These are phyloP conservation scores for Epithemia pelagica DNA, from an alignment of 108 stramenopile genomes.

Conservation along the genomic window DNA sequence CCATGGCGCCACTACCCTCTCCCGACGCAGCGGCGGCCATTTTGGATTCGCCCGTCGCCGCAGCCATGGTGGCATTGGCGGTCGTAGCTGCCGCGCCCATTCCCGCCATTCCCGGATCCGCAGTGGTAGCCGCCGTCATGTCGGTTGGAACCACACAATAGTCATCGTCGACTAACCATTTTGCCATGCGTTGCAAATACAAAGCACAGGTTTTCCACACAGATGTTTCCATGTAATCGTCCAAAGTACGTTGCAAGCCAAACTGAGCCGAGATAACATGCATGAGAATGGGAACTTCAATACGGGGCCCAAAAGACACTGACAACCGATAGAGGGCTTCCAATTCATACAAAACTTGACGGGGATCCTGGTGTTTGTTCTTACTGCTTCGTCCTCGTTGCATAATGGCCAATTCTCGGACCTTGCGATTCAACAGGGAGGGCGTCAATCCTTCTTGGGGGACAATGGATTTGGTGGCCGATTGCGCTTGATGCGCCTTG, in stretches of 20 bases:
- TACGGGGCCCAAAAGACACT: conserved; percentile 76
- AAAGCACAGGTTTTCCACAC: conserved; percentile 87
- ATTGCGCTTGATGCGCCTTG: conserved; percentile 33
- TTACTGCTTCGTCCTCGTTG: conserved; percentile 63
- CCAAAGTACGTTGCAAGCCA: conserved; percentile 88
- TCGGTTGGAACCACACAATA: conserved; percentile 67
- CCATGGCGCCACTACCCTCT: conserved; percentile 55
- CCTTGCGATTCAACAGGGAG: conserved; percentile 59
- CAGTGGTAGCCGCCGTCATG: conserved; percentile 40
- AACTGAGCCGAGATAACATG: conserved; percentile 91
- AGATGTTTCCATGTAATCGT: conserved; percentile 93
- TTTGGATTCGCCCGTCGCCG: conserved; percentile 16
- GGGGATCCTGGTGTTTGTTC: conserved; percentile 66
- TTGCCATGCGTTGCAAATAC: conserved; percentile 69
- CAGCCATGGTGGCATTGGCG: neutral
- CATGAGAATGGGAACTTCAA: conserved; percentile 94
- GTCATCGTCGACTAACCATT: conserved; percentile 60
- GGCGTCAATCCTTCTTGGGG: conserved; percentile 60
- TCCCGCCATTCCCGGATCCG: conserved; percentile 26
- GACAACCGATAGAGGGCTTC: conserved; percentile 78
- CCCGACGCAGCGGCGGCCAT: conserved; percentile 60
- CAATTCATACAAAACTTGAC: conserved; percentile 72
- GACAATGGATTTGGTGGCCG: conserved; percentile 52
- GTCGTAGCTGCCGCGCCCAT: neutral
- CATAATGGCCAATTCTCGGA: conserved; percentile 72